Conservation (phyloP, 1,139 yeast species). For the Petasospora fabianii region DNA sequence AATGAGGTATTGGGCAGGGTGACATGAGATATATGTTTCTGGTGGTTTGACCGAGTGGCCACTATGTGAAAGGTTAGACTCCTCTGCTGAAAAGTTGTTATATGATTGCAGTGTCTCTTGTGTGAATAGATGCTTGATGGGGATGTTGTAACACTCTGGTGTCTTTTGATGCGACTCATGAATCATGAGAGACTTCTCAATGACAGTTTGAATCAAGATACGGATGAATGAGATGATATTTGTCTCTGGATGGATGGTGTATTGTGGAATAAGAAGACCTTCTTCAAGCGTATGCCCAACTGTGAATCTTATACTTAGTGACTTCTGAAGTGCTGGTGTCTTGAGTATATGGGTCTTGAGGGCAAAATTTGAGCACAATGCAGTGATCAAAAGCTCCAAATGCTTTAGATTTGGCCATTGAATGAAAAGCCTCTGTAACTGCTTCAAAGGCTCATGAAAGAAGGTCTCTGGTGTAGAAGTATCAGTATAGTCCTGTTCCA, state of each 20-base stretch:
- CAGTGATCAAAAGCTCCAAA: constrained; percentile 2
- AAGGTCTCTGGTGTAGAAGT: background rate
- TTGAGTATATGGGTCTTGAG: background rate
- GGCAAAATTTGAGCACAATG: background rate
- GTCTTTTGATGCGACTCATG: background rate
- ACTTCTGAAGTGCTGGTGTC: background rate
- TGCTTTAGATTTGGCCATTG: constrained; percentile 5
- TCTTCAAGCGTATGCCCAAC: background rate
- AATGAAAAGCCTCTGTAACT: constrained; percentile 1
- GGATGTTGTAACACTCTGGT: background rate
- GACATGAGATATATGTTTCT: background rate
- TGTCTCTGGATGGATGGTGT: constrained; percentile 3
- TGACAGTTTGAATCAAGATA: constrained; percentile 1
- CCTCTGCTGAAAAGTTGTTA: constrained; percentile 1
- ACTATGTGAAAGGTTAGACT: background rate
- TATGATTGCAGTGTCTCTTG: background rate
- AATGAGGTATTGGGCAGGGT: background rate
- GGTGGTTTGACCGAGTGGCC: background rate
- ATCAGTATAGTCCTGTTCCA: background rate
- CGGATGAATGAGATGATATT: constrained; percentile 6
- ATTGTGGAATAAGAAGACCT: background rate
- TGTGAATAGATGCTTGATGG: constrained; percentile 1
- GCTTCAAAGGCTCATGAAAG: background rate
- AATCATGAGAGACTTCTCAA: constrained; percentile 5
- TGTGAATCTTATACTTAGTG: background rate